phyloP scores from a whole-genome alignment of 495 filamentous ascomycete species.

The Penicillium tannophilum region DNA sequence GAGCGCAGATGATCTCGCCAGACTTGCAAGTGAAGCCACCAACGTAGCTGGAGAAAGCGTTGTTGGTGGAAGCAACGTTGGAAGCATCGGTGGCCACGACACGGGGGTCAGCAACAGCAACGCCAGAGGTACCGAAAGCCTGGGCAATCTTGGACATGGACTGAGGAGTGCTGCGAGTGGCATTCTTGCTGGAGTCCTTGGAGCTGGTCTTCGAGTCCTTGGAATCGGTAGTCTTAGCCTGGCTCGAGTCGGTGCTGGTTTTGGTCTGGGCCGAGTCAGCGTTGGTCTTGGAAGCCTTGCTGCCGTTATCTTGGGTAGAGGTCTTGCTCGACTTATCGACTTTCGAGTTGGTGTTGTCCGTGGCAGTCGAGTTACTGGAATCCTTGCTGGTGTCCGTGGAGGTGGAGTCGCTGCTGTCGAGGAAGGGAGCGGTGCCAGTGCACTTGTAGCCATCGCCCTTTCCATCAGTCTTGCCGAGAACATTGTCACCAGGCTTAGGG shows the following conservation, averaged over 20 bases:
- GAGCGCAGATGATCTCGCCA: constrained; percentile 40
- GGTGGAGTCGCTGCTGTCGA: constrained; percentile 6
- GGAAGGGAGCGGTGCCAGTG: constrained; percentile 26
- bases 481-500: constrained; percentile 28
- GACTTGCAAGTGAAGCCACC: constrained; percentile 24
- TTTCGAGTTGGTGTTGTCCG: constrained; percentile 3
- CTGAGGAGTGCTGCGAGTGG: constrained; percentile 12
- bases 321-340: constrained; percentile 3
- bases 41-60: constrained; percentile 21
- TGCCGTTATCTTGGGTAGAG: neutral
- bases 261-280: neutral
- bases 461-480: constrained; percentile 22
- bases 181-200: constrained; percentile 1
- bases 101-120: constrained; percentile 16
- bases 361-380: neutral
- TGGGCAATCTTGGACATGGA: constrained; percentile 23
- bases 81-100: constrained; percentile 10
- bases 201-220: neutral
- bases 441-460: constrained; percentile 31
- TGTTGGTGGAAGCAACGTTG: constrained; percentile 22
- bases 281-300: neutral
- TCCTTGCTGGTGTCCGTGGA: constrained; percentile 4
- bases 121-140: constrained; percentile 13
- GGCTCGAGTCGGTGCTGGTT: neutral
- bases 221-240: neutral